phyloP scores from a whole-genome alignment of 176 grass and related monocot genomes.

The Echinochloa phyllopogon region DNA sequence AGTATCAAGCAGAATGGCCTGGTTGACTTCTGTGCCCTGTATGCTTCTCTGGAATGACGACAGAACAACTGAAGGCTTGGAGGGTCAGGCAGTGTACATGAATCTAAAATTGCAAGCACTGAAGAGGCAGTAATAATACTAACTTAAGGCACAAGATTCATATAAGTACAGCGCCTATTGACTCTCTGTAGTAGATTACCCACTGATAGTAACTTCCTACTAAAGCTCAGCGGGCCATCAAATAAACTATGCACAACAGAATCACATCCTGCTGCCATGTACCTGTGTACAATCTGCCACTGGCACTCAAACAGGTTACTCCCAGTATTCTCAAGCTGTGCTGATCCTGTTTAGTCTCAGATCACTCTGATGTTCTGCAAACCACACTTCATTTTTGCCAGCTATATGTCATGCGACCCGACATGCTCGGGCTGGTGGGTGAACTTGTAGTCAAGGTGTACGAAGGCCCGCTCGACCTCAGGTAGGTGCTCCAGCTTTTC shows the following conservation, averaged over 20 bases:
- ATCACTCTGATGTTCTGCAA: too few relatives aligned
- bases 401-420: constrained; percentile 50
- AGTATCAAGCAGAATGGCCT: not conserved
- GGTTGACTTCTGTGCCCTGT: too few relatives aligned
- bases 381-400: not conserved
- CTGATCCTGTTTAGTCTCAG: not conserved
- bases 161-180: not conserved
- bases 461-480: too few relatives aligned
- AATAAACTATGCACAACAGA: not conserved
- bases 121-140: not conserved
- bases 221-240: constrained; percentile 2
- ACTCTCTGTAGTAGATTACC: not conserved
- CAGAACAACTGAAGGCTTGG: not conserved
- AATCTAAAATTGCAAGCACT: not conserved
- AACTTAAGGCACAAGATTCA: not conserved
- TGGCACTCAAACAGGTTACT: not conserved
- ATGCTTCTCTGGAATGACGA: not conserved
- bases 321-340: constrained; percentile 13
- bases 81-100: not conserved
- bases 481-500: too few relatives aligned
- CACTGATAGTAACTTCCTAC: not conserved
- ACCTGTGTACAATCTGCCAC: not conserved
- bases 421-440: constrained; percentile 61
- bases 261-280: not conserved
- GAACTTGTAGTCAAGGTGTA: too few relatives aligned